phyloP scores from a whole-genome alignment of 2,329 filamentous ascomycete genomes.

The Penicillium sp. region DNA sequence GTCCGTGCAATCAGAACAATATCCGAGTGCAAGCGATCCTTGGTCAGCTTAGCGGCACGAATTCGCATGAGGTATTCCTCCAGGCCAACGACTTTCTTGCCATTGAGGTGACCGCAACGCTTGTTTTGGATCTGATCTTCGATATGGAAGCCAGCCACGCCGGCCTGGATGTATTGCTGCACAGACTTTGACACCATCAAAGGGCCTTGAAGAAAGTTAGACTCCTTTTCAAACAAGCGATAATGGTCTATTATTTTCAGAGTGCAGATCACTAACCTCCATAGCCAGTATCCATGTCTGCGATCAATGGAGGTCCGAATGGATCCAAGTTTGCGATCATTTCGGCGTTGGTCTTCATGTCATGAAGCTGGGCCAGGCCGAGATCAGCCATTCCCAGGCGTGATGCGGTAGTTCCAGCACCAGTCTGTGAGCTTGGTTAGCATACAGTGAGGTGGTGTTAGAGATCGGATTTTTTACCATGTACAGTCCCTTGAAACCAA shows the following conservation, averaged over 20 bases:
- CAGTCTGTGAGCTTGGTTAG: conserved; percentile 48
- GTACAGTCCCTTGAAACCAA: conserved; percentile 66
- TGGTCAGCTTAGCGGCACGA: conserved; percentile 37
- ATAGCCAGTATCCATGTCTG: conserved; percentile 57
- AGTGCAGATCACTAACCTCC: conserved; percentile 36
- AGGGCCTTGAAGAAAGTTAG: conserved; percentile 32
- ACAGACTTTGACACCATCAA: conserved; percentile 51
- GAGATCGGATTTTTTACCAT: conserved; percentile 54
- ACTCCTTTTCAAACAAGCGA: conserved; percentile 26
- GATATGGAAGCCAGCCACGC: conserved; percentile 58
- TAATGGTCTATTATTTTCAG: no score
- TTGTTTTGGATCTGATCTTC: conserved; percentile 56
- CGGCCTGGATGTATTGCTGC: conserved; percentile 51
- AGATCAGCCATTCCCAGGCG: conserved; percentile 63
- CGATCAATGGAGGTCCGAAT: conserved; percentile 56
- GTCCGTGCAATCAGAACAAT: conserved; percentile 48
- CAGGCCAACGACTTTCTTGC: conserved; percentile 40
- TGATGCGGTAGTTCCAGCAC: conserved; percentile 62
- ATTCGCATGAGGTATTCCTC: conserved; percentile 40
- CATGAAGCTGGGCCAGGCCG: conserved; percentile 60
- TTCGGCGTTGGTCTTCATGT: conserved; percentile 63
- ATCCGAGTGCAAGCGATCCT: conserved; percentile 38
- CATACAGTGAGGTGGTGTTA: neutral
- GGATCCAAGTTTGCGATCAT: conserved; percentile 64
- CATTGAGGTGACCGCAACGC: conserved; percentile 42